Evolutionary conservation across 345 rosid species (phyloP).

Genomic region (Dimocarpus longan): DNA sequence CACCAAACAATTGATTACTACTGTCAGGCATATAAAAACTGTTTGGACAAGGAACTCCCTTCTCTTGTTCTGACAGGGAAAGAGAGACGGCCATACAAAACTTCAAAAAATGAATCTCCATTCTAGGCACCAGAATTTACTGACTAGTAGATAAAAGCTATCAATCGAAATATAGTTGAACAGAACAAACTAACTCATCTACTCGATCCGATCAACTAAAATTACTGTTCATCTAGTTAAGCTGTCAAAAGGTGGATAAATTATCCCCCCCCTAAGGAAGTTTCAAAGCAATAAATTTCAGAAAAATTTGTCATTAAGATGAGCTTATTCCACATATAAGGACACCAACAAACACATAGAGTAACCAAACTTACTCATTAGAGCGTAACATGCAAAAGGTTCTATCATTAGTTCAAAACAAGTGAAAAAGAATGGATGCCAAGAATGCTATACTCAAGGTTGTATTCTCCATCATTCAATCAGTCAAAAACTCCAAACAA

Average conservation of each 20-base stretch:
- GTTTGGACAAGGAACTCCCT: background rate
- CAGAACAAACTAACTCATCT: background rate
- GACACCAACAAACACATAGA: background rate
- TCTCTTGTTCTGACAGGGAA: background rate
- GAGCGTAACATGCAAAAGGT: background rate
- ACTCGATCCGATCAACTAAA: background rate
- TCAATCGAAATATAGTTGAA: background rate
- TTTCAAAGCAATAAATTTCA: too few species aligned
- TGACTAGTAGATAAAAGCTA: background rate
- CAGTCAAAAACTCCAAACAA: background rate
- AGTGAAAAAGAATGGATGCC: background rate
- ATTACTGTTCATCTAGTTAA: background rate
- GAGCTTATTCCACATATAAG: background rate
- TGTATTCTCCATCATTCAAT: background rate
- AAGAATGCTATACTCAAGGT: background rate
- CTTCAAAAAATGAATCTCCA: background rate
- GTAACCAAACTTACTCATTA: background rate
- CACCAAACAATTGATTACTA: background rate
- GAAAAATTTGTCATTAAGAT: background rate
- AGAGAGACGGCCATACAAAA: background rate
- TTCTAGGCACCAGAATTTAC: background rate
- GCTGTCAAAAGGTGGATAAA: too few species aligned
- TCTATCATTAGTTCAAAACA: background rate
- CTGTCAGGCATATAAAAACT: background rate
- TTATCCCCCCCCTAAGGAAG: too few species aligned